A percentile compares a stretch with the other conserved stretches of the same genome.
phyloP scores from a whole-genome alignment of 768 basidiomycete species.

The Kwoniella dejecticola region DNA sequence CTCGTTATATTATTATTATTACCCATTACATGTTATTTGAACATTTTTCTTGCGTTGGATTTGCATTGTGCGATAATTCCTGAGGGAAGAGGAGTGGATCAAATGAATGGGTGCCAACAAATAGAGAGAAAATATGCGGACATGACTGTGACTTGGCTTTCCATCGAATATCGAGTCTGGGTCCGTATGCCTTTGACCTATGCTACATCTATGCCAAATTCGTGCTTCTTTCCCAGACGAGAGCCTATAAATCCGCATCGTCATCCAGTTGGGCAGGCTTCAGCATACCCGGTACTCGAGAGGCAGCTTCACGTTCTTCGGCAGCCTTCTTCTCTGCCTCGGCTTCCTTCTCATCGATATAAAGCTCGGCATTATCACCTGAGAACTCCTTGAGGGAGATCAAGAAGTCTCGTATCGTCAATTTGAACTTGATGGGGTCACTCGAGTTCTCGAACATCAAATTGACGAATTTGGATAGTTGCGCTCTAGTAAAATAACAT shows the following conservation, averaged over 20 bases:
- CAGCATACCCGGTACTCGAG: constrained; percentile 96
- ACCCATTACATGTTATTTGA: not conserved
- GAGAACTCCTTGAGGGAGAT: constrained; percentile 98
- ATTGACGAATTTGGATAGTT: constrained; percentile 57
- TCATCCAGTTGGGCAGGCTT: constrained; percentile 94
- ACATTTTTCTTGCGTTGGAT: too few relatives aligned
- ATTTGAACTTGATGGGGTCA: constrained; percentile 66
- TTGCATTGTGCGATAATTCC: too few relatives aligned
- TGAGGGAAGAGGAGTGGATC: too few relatives aligned
- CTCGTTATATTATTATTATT: constrained; percentile 1
- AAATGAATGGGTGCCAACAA: too few relatives aligned
- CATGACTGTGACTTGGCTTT: too few relatives aligned
- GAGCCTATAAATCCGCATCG: constrained; percentile 64
- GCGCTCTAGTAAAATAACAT: constrained; percentile 36
- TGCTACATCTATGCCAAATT: too few relatives aligned
- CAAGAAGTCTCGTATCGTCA: constrained; percentile 92
- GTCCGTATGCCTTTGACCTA: too few relatives aligned
- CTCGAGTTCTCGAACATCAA: constrained; percentile 56
- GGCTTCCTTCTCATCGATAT: constrained; percentile 88
- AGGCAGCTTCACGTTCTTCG: constrained; percentile 82
- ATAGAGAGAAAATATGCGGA: too few relatives aligned
- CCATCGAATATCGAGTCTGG: too few relatives aligned
- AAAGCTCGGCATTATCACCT: constrained; percentile 88
- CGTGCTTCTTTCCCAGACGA: too few relatives aligned
- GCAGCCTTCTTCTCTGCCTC: constrained; percentile 75